A percentile compares a stretch with the other conserved stretches of the same genome.
These are phyloP conservation scores for Hymenochaete sp. DNA, from an alignment of 1,284 basidiomycete species.

Conservation along the genomic window DNA sequence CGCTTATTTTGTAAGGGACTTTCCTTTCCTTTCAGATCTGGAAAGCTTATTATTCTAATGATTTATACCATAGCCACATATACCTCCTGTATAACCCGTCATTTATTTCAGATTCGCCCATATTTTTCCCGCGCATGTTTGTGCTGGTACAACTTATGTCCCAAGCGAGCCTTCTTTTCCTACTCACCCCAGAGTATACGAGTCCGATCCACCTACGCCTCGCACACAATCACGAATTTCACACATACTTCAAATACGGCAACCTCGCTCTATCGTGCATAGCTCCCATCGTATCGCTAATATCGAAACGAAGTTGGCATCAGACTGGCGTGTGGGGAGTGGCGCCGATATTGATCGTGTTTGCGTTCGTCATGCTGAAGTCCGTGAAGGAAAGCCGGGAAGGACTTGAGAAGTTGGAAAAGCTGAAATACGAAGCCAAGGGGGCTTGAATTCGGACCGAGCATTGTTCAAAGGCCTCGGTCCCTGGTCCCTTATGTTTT, in stretches of 20 bases:
- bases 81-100: too few species aligned
- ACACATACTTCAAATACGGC: neutral
- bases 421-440: constrained; percentile 13
- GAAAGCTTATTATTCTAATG: too few species aligned
- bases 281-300: constrained; percentile 5
- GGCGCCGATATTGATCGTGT: constrained; percentile 1
- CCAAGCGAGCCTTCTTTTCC: constrained; percentile 5
- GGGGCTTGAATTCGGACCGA: constrained; percentile 8
- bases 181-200: neutral
- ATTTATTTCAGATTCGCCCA: constrained; percentile 5
- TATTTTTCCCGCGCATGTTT: constrained; percentile 7
- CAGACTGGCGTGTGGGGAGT: constrained; percentile 15
- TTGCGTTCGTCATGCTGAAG: constrained; percentile 2
- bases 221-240: neutral
- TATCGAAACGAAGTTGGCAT: constrained; percentile 8
- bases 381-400: constrained; percentile 7
- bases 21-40: neutral
- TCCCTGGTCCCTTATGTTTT: too few species aligned
- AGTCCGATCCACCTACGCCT: neutral
- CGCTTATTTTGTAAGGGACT: constrained; percentile 5
- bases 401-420: constrained; percentile 8
- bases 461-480: too few species aligned
- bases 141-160: constrained; percentile 6
- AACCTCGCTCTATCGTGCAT: constrained; percentile 1
- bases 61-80: too few species aligned